These are phyloP conservation scores for Sclerotinia subarctica DNA, from an alignment of 2,329 filamentous ascomycete genomes.

Conservation along the genomic window DNA sequence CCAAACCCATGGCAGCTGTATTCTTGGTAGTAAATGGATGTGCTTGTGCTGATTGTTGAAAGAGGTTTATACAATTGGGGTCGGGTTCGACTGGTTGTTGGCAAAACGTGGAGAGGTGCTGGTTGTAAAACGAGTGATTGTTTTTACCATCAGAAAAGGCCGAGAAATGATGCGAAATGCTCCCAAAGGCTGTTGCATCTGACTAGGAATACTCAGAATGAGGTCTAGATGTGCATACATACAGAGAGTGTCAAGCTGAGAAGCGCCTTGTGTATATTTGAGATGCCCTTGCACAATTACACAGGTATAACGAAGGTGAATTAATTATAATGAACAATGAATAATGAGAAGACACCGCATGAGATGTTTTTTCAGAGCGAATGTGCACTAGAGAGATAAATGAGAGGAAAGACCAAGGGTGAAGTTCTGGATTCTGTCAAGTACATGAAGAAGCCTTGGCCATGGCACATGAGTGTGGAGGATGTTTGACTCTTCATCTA, in stretches of 20 bases:
- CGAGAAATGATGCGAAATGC: neutral
- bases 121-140: slow-evolving; percentile 3
- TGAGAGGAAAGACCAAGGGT: neutral
- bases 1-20: slow-evolving; percentile 53
- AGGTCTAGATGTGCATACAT: slow-evolving; percentile 2
- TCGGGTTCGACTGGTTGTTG: neutral
- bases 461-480: neutral
- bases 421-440: neutral
- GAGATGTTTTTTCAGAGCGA: neutral
- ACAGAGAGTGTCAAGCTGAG: slow-evolving; percentile 8
- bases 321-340: neutral
- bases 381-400: neutral
- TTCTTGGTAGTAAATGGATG: slow-evolving; percentile 18
- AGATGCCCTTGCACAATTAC: neutral
- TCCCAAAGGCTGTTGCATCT: neutral
- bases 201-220: neutral
- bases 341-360: neutral
- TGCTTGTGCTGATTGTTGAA: neutral
- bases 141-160: neutral
- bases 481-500: neutral
- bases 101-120: slow-evolving; percentile 2
- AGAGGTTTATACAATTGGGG: neutral
- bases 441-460: neutral
- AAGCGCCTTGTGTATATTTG: neutral
- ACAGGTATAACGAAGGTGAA: neutral